phyloP scores from a whole-genome alignment of 345 rosid genomes.

The Citrus unshiu region DNA sequence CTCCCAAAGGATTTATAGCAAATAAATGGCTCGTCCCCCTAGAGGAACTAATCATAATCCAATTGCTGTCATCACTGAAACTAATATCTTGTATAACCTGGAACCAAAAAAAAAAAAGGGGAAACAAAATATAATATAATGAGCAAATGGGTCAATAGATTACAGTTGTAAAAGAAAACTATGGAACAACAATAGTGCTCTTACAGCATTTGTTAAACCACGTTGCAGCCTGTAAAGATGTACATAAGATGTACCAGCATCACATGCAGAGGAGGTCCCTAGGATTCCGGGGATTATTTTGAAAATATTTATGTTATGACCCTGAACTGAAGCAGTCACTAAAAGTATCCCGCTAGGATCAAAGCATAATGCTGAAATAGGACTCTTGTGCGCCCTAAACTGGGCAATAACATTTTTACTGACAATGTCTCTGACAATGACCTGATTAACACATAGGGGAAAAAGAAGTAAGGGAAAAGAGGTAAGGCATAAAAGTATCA shows the following conservation, averaged over 20 bases:
- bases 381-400: conserved; percentile 91
- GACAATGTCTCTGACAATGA: conserved; percentile 72
- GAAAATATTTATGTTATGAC: conserved; percentile 88
- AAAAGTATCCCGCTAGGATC: conserved; percentile 88
- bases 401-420: conserved; percentile 66
- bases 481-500: background rate
- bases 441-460: conserved; percentile 42
- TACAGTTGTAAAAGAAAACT: background rate
- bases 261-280: conserved; percentile 38
- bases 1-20: conserved; percentile 67
- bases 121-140: background rate
- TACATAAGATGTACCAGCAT: conserved; percentile 41
- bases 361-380: conserved; percentile 85
- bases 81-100: conserved; percentile 96
- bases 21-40: conserved; percentile 95
- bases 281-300: conserved; percentile 58
- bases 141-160: background rate
- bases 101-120: conserved; percentile 9
- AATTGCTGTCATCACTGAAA: conserved; percentile 77
- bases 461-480: background rate
- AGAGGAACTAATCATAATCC: conserved; percentile 90
- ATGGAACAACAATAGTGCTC: conserved; percentile 13
- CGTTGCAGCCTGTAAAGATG: conserved; percentile 93
- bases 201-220: conserved; percentile 94
- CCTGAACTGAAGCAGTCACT: conserved; percentile 91